Evolutionary conservation across 208 protist species (phyloP).

Genomic region (Crithidia bombi): DNA sequence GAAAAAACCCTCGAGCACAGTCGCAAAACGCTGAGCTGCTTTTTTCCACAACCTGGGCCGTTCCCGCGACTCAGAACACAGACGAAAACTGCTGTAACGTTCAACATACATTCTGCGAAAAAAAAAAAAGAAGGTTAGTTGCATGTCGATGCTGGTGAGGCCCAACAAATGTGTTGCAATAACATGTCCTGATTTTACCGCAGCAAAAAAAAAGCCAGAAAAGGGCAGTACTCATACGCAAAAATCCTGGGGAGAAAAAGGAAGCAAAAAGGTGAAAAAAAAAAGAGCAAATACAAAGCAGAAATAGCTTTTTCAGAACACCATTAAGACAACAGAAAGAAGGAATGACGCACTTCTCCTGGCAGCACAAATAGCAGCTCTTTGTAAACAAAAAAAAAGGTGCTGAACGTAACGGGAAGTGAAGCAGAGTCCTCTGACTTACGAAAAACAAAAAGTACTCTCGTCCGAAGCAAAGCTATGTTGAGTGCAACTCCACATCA

Average conservation of each 20-base stretch:
- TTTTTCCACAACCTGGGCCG: no score
- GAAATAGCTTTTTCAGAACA: neutral
- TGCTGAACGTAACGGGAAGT: neutral
- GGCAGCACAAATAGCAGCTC: neutral
- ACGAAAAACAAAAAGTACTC: neutral
- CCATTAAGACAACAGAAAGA: neutral
- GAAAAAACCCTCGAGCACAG: no score
- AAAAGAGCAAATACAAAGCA: neutral
- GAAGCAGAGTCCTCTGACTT: no score
- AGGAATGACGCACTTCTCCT: neutral
- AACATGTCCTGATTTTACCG: neutral
- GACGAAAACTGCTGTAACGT: no score
- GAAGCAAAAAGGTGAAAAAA: constrained; percentile 4
- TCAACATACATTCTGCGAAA: no score
- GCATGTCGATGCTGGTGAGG: no score
- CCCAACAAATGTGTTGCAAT: neutral
- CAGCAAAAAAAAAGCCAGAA: neutral
- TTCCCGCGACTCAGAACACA: no score
- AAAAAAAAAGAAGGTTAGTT: no score
- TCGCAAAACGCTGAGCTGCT: no score
- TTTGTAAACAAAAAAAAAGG: neutral
- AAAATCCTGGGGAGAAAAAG: neutral
- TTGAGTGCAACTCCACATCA: neutral
- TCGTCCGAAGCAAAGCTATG: neutral
- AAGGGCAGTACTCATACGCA: neutral